Evolutionary conservation across 2,329 filamentous ascomycete genomes (phyloP), one percentile per base, ranked within the genome.

Genomic region (Aspergillus ibericus): DNA sequence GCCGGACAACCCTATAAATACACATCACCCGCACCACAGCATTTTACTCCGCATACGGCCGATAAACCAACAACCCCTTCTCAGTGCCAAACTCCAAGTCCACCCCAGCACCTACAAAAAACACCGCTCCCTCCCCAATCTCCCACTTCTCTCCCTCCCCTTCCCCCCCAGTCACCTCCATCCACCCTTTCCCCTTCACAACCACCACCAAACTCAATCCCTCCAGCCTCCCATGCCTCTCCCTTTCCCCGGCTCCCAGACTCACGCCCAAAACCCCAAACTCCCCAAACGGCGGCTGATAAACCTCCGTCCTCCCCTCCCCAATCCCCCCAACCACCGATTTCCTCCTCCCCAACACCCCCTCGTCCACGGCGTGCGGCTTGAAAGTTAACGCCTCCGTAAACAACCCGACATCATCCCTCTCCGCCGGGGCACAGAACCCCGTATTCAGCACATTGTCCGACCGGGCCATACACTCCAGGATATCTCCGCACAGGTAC

Each of bases 381-480:
- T 79, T 78, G 76, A 91, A 92, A 0, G 83, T 88, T 16, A 92
- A 70, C 1, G 83, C 81, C 3, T 82, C 77, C 20, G 79, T 80
- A 73, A 92, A 92, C 27, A 87, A 70, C 16, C 90, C 86, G 22
- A 87, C 78, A 44, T 80, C 85, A 67, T 90, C 83, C 12, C 88
- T 81, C 48, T 90, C 85, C 0, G 85, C 83, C 1, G 80, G 79
- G 0, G 89, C 88, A 64, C 88, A 92, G 78, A 93, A 91, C 0
- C 89, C 89, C 0, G 84, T 85, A 72, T 90, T 90, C 51, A 92
- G 79, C 1, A 92, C 88, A 58, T 91, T 91, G 77, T 92, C 87
- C 18, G 82, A 86, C 7, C 88, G 82, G 1, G 89, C 89, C 89
- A 92, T 92, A 74, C 88, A 91, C 72, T 92, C 89, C 65, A 92